Percentiles rank a stretch among this genome's conserved stretches.
Conservation (phyloP, 768 basidiomycete genomes). For the Lactifluus subvellereus region DNA sequence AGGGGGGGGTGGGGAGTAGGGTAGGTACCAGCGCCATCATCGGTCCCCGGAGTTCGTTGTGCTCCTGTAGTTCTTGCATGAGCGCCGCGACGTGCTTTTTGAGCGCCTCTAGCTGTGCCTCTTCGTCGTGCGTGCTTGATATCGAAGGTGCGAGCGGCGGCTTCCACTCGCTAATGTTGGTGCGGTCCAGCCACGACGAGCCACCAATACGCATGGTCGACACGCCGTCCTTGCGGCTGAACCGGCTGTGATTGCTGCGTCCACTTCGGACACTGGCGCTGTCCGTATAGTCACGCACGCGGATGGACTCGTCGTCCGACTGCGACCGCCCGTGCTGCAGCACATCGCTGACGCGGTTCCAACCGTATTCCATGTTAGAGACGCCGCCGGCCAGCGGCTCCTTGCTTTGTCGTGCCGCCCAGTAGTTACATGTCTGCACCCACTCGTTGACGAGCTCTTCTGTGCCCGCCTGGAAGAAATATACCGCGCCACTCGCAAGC, state of each 20-base stretch:
- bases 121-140: constrained; percentile 84
- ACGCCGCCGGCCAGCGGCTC: constrained; percentile 95
- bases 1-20: not conserved
- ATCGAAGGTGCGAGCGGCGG: constrained; percentile 80
- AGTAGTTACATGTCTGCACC: constrained; percentile 99
- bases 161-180: constrained; percentile 90
- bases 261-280: constrained; percentile 69
- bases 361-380: constrained; percentile 99
- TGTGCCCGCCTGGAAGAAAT: constrained; percentile 97
- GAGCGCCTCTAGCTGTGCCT: constrained; percentile 85
- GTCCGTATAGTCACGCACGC: constrained; percentile 52
- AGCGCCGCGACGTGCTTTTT: constrained; percentile 72
- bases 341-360: constrained; percentile 71
- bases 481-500: constrained; percentile 82
- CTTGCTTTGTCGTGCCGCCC: constrained; percentile 93
- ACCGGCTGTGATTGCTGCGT: constrained; percentile 67
- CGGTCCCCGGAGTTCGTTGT: constrained; percentile 77
- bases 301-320: constrained; percentile 51
- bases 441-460: constrained; percentile 98
- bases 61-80: constrained; percentile 72
- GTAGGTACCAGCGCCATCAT: constrained; percentile 70
- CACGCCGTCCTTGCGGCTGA: constrained; percentile 63
- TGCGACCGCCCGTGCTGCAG: constrained; percentile 45
- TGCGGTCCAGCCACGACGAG: constrained; percentile 74
- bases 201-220: constrained; percentile 57